phyloP scores from a whole-genome alignment of 306 rosid genomes.

The Amphicarpaea edgeworthii region DNA sequence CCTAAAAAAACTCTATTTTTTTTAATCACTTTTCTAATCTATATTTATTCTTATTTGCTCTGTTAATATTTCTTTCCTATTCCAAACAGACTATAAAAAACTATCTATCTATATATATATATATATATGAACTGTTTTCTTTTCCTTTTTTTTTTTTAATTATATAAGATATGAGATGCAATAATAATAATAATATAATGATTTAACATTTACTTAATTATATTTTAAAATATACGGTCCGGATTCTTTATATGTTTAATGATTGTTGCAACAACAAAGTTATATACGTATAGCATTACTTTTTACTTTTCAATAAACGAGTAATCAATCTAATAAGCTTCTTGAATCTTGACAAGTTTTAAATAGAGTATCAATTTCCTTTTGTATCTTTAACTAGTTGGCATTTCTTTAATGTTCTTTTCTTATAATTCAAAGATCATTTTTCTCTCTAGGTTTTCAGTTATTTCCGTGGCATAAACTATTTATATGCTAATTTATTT shows the following conservation, averaged over 20 bases:
- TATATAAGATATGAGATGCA: background rate
- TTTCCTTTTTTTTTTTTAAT: no score
- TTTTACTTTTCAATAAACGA: background rate
- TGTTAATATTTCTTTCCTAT: background rate
- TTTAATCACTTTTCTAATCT: background rate
- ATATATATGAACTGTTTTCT: background rate
- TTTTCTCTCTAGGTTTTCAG: background rate
- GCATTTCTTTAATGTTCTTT: background rate
- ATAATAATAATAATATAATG: background rate
- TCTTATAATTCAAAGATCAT: background rate
- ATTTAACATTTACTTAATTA: background rate
- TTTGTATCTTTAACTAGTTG: background rate
- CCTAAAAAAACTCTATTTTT: background rate
- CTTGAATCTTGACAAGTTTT: background rate
- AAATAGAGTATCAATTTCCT: no score
- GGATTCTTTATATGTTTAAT: background rate
- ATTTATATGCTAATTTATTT: background rate
- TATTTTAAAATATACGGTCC: background rate
- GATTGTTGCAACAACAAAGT: background rate
- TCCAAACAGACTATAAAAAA: background rate
- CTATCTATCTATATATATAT: background rate
- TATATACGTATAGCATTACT: background rate
- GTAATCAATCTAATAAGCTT: background rate
- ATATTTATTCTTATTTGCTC: background rate
- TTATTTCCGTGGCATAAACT: background rate